Base-by-base conservation (phyloP, 768 basidiomycete species). In the Myochromella boudieri region DNA sequence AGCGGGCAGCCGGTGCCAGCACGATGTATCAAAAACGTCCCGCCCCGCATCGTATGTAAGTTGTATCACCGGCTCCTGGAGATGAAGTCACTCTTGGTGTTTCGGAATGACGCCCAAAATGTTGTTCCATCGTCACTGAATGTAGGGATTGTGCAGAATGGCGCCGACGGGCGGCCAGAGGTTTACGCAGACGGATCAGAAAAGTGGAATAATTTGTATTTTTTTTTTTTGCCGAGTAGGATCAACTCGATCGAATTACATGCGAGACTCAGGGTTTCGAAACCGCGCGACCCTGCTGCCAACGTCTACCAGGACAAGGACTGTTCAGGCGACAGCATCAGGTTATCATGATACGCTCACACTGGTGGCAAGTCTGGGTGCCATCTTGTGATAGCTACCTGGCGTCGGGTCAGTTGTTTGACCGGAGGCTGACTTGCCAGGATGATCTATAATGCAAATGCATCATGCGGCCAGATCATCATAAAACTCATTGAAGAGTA, bases 351-450 rank as follows among this genome's bases (percentile, higher is more conserved):
- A 37, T 37, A 29, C 7, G 28, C 36, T 2, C 12, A 9, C 12
- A 2, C 18, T 4, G 36, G 14, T 22, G 11, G 34, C n/a, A 36
- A 37, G 18, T 37, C 12, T 21, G 36, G 20, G 21, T 36, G 34
- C 21, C 21, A 20, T 7, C 21, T 17, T 36, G 34, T 36, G 36
- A 37, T 37, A 20, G 15, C 2, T 31, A 29, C 40, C 17, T 42
- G 24, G 40, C 39, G 39, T 42, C 27, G 40, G 40, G 31, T 18
- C 27, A 26, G 40, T 29, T 3, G n/a, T n/a, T 42, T 11, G 9
- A 31, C 40, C 40, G 40, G 26, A 42, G 39, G n/a, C n/a, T n/a
- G n/a, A n/a, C n/a, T n/a, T 28, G 40, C 27, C 27, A 29, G 40
- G 25, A 17, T 42, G 40, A 42, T 20, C 27, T 18, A 28, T 18